These are phyloP conservation scores for Echium plantagineum DNA, from an alignment of 257 asterid species.

Conservation along the genomic window DNA sequence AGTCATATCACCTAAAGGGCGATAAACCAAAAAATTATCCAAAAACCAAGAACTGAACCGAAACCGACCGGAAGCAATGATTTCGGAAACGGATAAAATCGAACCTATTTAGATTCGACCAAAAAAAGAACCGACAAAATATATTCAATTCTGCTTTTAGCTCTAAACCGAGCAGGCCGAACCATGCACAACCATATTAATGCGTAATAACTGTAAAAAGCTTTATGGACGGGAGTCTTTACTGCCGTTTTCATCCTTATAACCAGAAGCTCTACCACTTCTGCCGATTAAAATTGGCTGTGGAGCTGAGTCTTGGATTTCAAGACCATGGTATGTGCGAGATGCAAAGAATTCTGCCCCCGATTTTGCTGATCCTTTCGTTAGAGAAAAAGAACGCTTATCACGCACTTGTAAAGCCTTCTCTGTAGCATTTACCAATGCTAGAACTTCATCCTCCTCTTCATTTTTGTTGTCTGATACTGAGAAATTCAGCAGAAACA, in stretches of 20 bases:
- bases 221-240: neutral
- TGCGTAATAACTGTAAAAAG: no score
- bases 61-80: no score
- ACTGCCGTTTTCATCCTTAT: conserved; percentile 31
- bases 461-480: conserved; percentile 32
- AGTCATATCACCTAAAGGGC: no score
- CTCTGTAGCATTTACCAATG: conserved; percentile 58
- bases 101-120: no score
- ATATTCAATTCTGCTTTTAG: no score
- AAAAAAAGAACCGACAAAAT: no score
- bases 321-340: conserved; percentile 79
- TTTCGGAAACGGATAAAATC: no score
- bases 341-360: conserved; percentile 82
- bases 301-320: conserved; percentile 32
- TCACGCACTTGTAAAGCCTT: conserved; percentile 66
- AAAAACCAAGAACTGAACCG: no score
- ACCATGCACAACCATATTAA: no score
- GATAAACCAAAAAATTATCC: no score
- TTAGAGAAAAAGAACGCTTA: conserved; percentile 21
- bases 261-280: conserved; percentile 85
- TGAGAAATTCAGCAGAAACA: neutral
- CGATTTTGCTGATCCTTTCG: conserved; percentile 37
- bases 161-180: no score
- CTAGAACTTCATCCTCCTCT: conserved; percentile 50
- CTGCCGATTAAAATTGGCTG: conserved; percentile 56